Evolutionary conservation across 2,329 filamentous ascomycete species (phyloP), one percentile per base, ranked within the genome.

Genomic region (Xylariaceae sp.): DNA sequence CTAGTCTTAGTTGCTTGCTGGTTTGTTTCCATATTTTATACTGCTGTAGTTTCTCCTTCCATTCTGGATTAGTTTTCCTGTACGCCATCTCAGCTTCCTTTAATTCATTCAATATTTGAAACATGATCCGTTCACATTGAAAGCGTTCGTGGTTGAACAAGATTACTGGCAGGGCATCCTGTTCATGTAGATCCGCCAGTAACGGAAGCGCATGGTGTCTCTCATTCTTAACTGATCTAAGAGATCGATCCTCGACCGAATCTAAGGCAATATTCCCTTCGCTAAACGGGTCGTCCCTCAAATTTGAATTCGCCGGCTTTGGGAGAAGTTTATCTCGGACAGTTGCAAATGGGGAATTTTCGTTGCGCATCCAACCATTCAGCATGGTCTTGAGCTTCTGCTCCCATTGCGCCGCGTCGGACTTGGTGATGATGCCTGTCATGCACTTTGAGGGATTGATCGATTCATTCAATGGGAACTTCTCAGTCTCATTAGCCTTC

Each of bases 71-170:
- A 0, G 75, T 76, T 47, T 81, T 74, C 64, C 87, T 86, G 77
- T 82, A 89, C 7, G 67, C 63, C 0, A 73, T 61, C 64, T 90
- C 88, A 0, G 82, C 79, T 1, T 75, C 66, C 48, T 79, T 67
- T 0, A 92, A 74, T 55, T 84, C 76, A 0, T 71, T 63, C 1
- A 87, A 68, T 0, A 92, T 65, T 20, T 70, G 63, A 21, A 83
- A 80, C 21, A 89, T 81, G 9, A 71, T 69, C 70, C n/a, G n/a
- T n/a, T 91, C 89, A 64, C 90, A 93, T 26, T 75, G 71, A 1
- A 71, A 70, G 46, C 89, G 84, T 61, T 92, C 87, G 63, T 90
- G 93, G 67, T 90, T 90, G 77, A 93, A 93, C 1, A 92, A 71
- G 12, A 93, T 85, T 0, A 87, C 89, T 0, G 89, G 90, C 1